Evolutionary conservation across 2,329 filamentous ascomycete genomes (phyloP).

Genomic region (Albophoma yamanashiensis): DNA sequence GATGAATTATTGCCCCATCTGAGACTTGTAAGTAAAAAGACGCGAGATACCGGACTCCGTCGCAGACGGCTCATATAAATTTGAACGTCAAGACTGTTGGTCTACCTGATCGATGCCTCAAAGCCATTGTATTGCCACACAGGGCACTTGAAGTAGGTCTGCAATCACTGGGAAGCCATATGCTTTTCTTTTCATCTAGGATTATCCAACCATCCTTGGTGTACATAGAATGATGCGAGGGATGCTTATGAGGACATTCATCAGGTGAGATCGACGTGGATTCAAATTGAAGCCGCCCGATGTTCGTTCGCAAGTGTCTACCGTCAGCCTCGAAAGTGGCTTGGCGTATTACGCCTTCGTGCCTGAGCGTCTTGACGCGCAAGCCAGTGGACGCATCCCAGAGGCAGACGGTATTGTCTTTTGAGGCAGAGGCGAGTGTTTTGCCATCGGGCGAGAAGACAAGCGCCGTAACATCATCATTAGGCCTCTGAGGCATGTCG

Average conservation of each 20-base stretch:
- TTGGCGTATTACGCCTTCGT: too few relatives aligned
- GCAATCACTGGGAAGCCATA: neutral
- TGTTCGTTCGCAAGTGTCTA: neutral
- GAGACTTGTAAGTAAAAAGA: too few relatives aligned
- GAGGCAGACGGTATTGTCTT: neutral
- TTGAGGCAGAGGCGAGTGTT: neutral
- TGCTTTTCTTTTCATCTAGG: neutral
- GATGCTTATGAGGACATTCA: neutral
- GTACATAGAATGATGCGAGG: neutral
- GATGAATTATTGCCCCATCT: too few relatives aligned
- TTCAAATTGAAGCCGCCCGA: neutral
- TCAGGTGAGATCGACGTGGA: neutral
- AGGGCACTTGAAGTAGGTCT: neutral
- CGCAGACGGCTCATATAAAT: neutral
- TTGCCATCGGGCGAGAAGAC: neutral
- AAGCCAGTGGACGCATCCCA: neutral
- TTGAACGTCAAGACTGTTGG: neutral
- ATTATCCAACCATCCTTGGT: neutral
- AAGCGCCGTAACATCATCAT: neutral
- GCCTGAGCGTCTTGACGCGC: neutral
- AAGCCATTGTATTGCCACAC: neutral
- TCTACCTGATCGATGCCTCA: neutral
- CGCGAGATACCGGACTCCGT: too few relatives aligned
- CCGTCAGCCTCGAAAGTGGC: neutral
- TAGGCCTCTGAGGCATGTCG: neutral